Evolutionary conservation across 2,329 filamentous ascomycete species (phyloP).

Genomic region (Fusarium sp.): DNA sequence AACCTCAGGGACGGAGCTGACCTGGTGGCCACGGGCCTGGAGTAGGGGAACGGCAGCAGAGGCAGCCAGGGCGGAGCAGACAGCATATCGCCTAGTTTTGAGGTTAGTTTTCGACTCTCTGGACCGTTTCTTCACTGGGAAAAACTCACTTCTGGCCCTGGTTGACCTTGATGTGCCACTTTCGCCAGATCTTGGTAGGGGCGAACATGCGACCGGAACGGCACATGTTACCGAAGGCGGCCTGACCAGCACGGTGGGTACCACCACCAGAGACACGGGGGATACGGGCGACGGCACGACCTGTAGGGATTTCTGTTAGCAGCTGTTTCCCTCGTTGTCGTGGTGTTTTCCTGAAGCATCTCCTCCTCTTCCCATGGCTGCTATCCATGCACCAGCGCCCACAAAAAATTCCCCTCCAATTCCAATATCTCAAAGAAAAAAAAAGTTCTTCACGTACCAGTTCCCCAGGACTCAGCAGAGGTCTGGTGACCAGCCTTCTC

Average conservation of each 20-base stretch:
- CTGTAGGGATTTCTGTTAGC: slow-evolving; percentile 60
- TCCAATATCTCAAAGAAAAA: slow-evolving; percentile 12
- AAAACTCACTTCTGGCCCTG: slow-evolving; percentile 89
- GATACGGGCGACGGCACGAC: slow-evolving; percentile 99
- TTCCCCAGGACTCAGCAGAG: slow-evolving; percentile 99
- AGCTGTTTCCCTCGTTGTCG: background rate
- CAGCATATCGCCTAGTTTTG: slow-evolving; percentile 86
- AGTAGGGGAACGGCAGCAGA: slow-evolving; percentile 95
- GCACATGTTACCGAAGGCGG: slow-evolving; percentile 99
- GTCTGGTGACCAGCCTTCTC: slow-evolving; percentile 99
- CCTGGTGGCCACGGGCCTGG: slow-evolving; percentile 95
- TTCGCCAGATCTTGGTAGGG: slow-evolving; percentile 99
- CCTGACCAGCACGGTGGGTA: slow-evolving; percentile 99
- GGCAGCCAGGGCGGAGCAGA: slow-evolving; percentile 95
- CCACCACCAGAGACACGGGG: slow-evolving; percentile 99
- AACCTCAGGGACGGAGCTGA: slow-evolving; percentile 93
- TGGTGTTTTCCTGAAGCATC: slow-evolving; percentile 4
- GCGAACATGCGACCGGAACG: slow-evolving; percentile 99
- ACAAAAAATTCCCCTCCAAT: slow-evolving; percentile 32
- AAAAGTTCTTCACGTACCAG: slow-evolving; percentile 74
- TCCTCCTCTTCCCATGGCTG: background rate
- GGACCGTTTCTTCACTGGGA: background rate
- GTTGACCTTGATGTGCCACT: slow-evolving; percentile 99
- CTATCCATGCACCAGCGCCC: slow-evolving; percentile 18
- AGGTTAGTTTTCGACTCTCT: slow-evolving; percentile 35